phyloP scores from a whole-genome alignment of 495 filamentous ascomycete genomes.

The Penicillium angulare region DNA sequence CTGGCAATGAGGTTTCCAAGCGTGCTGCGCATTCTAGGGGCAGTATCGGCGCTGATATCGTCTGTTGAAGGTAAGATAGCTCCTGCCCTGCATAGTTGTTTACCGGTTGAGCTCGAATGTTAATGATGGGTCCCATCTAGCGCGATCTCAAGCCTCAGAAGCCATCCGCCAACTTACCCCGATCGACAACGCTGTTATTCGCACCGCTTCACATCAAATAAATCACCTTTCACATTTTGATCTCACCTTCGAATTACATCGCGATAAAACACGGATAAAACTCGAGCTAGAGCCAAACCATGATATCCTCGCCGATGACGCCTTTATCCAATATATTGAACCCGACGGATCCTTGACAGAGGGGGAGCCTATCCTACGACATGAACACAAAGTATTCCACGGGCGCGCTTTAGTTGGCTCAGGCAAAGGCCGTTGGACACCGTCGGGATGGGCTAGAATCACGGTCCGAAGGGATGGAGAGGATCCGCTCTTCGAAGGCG shows the following conservation, averaged over 20 bases:
- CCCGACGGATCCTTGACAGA: slow-evolving; percentile 61
- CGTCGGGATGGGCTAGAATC: slow-evolving; percentile 84
- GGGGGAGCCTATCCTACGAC: slow-evolving; percentile 64
- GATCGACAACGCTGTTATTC: slow-evolving; percentile 72
- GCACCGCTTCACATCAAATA: slow-evolving; percentile 75
- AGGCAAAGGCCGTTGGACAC: slow-evolving; percentile 65
- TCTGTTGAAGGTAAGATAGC: slow-evolving; percentile 15
- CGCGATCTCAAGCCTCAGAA: slow-evolving; percentile 71
- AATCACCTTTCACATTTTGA: slow-evolving; percentile 80
- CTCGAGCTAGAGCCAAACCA: slow-evolving; percentile 87
- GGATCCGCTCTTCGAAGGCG: slow-evolving; percentile 83
- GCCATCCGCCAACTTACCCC: slow-evolving; percentile 72
- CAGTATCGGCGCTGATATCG: slow-evolving; percentile 17
- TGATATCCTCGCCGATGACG: slow-evolving; percentile 78
- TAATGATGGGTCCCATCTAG: no score
- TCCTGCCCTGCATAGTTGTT: neutral
- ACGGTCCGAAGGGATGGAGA: slow-evolving; percentile 72
- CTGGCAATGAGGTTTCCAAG: slow-evolving; percentile 23
- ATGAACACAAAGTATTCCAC: slow-evolving; percentile 78
- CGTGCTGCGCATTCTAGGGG: slow-evolving; percentile 18
- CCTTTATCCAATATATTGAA: slow-evolving; percentile 68
- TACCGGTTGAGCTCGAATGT: no score
- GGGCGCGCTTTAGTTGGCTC: slow-evolving; percentile 72
- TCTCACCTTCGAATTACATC: slow-evolving; percentile 72
- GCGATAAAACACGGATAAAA: slow-evolving; percentile 66